phyloP scores from a whole-genome alignment of 441 rosid species.

The Arabidopsis lyrata region DNA sequence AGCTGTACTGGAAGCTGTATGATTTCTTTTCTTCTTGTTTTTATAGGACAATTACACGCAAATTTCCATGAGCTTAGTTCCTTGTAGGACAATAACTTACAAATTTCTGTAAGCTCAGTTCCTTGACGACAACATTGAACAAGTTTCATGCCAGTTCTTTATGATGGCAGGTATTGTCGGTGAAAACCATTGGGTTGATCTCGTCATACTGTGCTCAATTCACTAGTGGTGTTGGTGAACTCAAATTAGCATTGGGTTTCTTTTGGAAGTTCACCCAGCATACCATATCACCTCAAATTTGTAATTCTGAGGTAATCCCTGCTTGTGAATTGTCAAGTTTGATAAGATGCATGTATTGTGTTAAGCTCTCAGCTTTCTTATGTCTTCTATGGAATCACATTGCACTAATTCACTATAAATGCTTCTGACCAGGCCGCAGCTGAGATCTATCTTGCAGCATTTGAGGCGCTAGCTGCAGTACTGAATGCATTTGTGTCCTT shows the following conservation, averaged over 20 bases:
- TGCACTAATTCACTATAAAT: constrained; percentile 39
- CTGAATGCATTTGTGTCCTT: constrained; percentile 59
- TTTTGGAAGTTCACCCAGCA: constrained; percentile 74
- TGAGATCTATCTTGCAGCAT: constrained; percentile 80
- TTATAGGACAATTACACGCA: background rate
- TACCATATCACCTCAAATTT: constrained; percentile 57
- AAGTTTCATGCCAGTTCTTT: constrained; percentile 25
- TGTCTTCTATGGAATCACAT: constrained; percentile 29
- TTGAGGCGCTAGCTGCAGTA: constrained; percentile 75
- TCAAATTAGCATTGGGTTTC: constrained; percentile 59
- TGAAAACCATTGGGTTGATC: constrained; percentile 70
- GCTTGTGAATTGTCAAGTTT: constrained; percentile 24
- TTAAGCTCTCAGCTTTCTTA: constrained; percentile 21
- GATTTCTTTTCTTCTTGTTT: constrained; percentile 36
- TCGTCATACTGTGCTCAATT: constrained; percentile 63
- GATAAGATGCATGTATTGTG: constrained; percentile 29
- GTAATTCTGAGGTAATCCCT: constrained; percentile 71
- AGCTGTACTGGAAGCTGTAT: constrained; percentile 87
- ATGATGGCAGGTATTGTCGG: constrained; percentile 63
- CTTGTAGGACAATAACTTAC: constrained; percentile 5
- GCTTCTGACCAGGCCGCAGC: constrained; percentile 66
- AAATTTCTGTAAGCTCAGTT: constrained; percentile 10
- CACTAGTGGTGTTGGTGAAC: constrained; percentile 49
- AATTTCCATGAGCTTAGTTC: constrained; percentile 8
- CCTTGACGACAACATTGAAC: constrained; percentile 11